Percentiles rank a stretch among this genome's conserved stretches.
These are phyloP conservation scores for Passalora sequoiae DNA, from an alignment of 2,329 filamentous ascomycete genomes.

Conservation along the genomic window DNA sequence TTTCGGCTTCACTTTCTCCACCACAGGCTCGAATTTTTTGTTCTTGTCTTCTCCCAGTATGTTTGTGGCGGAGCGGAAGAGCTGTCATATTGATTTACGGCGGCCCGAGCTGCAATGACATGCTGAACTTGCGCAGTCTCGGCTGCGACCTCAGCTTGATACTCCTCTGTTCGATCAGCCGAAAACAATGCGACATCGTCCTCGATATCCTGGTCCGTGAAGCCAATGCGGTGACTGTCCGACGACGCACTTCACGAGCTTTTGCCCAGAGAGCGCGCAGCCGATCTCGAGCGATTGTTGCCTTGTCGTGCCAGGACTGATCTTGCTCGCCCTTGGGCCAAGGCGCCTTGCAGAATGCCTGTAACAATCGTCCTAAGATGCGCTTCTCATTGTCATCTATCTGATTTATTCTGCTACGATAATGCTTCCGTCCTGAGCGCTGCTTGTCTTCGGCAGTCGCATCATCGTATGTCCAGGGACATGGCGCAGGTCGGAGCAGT, in stretches of 20 bases:
- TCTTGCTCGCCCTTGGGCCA: slow-evolving; percentile 6
- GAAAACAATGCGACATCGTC: background rate
- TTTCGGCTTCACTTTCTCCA: background rate
- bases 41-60: slow-evolving; percentile 3
- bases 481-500: background rate
- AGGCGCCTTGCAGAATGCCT: background rate
- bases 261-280: background rate
- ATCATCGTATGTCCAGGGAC: background rate
- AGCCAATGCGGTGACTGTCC: slow-evolving; percentile 1
- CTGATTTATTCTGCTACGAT: background rate
- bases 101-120: background rate
- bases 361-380: background rate
- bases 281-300: background rate
- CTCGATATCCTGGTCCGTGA: background rate
- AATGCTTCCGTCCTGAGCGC: background rate
- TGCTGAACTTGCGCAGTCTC: background rate
- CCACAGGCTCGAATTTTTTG: background rate
- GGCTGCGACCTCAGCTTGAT: slow-evolving; percentile 1
- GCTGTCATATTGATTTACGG: background rate
- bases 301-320: background rate
- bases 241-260: background rate
- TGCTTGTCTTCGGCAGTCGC: background rate
- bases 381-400: background rate
- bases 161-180: background rate
- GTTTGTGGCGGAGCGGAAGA: background rate